Percentiles rank a stretch among this genome's conserved stretches.
phyloP scores from a whole-genome alignment of 768 basidiomycete genomes.

The Tulasnella calospora region DNA sequence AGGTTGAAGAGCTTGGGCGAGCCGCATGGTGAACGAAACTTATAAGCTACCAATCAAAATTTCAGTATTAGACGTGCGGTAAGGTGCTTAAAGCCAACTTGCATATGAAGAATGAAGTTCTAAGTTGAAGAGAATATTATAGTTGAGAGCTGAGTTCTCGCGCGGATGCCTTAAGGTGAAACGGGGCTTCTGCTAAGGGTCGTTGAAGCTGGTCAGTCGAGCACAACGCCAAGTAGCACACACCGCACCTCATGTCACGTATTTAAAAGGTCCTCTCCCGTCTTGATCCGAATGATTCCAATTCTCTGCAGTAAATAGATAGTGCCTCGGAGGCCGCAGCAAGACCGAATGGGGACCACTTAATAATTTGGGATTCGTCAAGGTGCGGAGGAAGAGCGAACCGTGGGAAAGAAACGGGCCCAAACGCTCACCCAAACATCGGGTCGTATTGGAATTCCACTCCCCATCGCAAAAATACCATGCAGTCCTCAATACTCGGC shows the following conservation, averaged over 20 bases:
- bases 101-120: background rate
- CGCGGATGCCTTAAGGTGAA: background rate
- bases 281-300: background rate
- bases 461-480: background rate
- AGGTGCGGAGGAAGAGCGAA: background rate
- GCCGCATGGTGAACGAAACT: background rate
- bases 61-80: background rate
- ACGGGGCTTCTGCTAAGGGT: background rate
- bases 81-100: background rate
- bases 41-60: background rate
- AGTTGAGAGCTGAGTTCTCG: background rate
- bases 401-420: background rate
- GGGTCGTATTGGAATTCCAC: background rate
- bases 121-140: background rate
- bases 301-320: background rate
- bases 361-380: slow-evolving; percentile 4
- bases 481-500: background rate
- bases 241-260: background rate
- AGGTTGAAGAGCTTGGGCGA: slow-evolving; percentile 2
- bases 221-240: background rate
- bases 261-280: background rate
- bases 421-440: background rate
- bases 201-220: background rate
- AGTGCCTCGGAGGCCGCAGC: background rate
- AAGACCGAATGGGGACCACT: background rate